These are phyloP conservation scores for Chaetomium olivaceum DNA, from an alignment of 2,329 filamentous ascomycete species.

Conservation along the genomic window DNA sequence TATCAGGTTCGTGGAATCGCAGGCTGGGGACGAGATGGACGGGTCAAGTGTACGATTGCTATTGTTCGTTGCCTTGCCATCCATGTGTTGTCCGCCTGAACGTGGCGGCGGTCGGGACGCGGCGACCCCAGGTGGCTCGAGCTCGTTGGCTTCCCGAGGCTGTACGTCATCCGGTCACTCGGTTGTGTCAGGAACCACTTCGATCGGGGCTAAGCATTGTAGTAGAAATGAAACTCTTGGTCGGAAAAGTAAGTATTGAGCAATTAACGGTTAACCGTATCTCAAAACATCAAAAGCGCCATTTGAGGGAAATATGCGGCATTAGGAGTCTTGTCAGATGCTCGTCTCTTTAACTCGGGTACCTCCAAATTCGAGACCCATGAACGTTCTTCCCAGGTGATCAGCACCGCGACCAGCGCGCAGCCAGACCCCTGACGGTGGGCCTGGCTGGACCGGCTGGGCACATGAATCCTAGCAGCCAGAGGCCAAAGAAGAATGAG, in stretches of 20 bases:
- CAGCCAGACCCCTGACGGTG: neutral
- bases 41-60: neutral
- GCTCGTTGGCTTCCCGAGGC: constrained; percentile 21
- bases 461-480: neutral
- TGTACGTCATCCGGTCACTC: constrained; percentile 28
- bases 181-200: constrained; percentile 16
- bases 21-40: neutral
- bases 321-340: neutral
- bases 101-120: constrained; percentile 7
- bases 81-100: constrained; percentile 15
- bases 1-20: neutral
- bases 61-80: constrained; percentile 13
- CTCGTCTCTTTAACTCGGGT: neutral
- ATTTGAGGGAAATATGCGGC: neutral
- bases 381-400: neutral
- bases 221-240: neutral
- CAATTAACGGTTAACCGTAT: neutral
- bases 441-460: neutral
- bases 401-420: neutral
- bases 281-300: neutral
- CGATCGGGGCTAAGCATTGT: neutral
- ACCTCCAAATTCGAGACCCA: neutral
- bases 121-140: constrained; percentile 18
- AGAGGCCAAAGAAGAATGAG: neutral
- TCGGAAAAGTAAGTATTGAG: neutral